Base-by-base conservation (phyloP, 2,329 filamentous ascomycete species). In the Xylariaceae sp. region DNA sequence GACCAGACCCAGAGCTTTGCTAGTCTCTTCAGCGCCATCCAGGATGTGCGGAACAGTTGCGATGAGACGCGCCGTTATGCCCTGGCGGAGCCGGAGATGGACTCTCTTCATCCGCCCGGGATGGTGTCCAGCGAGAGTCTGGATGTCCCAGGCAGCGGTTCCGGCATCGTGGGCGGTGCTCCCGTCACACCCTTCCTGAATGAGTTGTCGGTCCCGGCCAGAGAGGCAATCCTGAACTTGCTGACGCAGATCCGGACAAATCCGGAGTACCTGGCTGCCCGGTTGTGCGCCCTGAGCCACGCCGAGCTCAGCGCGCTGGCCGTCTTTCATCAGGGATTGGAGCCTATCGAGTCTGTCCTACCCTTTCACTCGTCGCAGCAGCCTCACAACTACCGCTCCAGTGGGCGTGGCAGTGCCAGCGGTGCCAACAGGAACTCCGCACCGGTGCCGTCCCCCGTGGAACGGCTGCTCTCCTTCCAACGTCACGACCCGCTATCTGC, bases 401-500 rank as follows among this genome's bases (percentile, higher is more conserved):
- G 68, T 35, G 55, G 53, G 33, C 64, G 70, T 41, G 56, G 64
- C 50, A 59, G 64, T 53, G 52, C 57, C 52, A 56, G 63, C 55
- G 51, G 65, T 55, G 60, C 67, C 46, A 65, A 64, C 55, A 68
- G 66, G 44, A 57, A 50, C 49, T 55, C 60, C 35, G 59, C 64
- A 35, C 58, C 64, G 45, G 57, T 63, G 44, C 66, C 72, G 42
- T 79, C 70, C 44, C 78, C 85, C 39, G 81, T 94, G 50, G 86
- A 94, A 57, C 80, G 85, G 51, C 75, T 92, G 42, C 68, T 93
- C 49, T 89, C 85, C 32, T 93, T 95, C 56, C 87, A 94, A 60
- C 75, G 89, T 50, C 84, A 89, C 53, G 86, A 94, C 56, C 82
- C 88, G 8, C 67, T 95, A 31, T 88, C 86, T 41, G 80, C 83